These are phyloP conservation scores for Coccomyxa subellipsoidea DNA, from an alignment of 163 green algal genomes.

Conservation along the genomic window DNA sequence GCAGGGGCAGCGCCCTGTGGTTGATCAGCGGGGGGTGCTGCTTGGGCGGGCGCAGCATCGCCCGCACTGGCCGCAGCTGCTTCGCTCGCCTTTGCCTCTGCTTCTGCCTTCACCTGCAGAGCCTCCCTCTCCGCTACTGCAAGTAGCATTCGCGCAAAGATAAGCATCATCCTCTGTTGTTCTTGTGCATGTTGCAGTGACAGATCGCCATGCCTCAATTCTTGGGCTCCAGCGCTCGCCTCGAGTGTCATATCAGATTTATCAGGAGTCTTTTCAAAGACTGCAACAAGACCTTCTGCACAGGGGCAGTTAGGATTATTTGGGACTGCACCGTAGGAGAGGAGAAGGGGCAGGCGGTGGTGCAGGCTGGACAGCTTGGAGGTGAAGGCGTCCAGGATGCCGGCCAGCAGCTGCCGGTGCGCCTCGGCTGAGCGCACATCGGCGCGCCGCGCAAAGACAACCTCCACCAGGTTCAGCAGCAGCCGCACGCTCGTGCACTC, in stretches of 20 bases:
- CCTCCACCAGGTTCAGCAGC: constrained; percentile 88
- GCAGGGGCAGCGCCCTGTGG: not conserved
- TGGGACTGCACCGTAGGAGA: constrained; percentile 24
- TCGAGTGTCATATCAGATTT: too few relatives aligned
- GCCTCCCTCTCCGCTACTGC: not conserved
- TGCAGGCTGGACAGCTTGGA: constrained; percentile 62
- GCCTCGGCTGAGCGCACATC: constrained; percentile 18
- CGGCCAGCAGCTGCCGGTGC: constrained; percentile 54
- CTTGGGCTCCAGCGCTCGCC: too few relatives aligned
- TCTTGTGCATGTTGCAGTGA: too few relatives aligned
- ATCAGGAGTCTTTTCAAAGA: too few relatives aligned
- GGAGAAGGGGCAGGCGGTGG: constrained; percentile 25
- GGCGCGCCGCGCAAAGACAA: constrained; percentile 55
- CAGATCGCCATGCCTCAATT: too few relatives aligned
- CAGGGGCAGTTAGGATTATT: too few relatives aligned
- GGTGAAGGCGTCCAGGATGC: constrained; percentile 78
- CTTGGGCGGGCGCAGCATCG: not conserved
- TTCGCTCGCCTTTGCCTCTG: not conserved
- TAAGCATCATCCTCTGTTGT: too few relatives aligned
- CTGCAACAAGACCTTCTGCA: too few relatives aligned
- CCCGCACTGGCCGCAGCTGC: not conserved
- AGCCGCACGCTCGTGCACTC: constrained; percentile 81
- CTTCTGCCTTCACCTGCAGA: not conserved
- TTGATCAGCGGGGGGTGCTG: too few relatives aligned
- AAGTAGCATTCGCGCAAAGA: not conserved